Conservation (phyloP, 2,329 filamentous ascomycete genomes). For the Spiromastix sp. region DNA sequence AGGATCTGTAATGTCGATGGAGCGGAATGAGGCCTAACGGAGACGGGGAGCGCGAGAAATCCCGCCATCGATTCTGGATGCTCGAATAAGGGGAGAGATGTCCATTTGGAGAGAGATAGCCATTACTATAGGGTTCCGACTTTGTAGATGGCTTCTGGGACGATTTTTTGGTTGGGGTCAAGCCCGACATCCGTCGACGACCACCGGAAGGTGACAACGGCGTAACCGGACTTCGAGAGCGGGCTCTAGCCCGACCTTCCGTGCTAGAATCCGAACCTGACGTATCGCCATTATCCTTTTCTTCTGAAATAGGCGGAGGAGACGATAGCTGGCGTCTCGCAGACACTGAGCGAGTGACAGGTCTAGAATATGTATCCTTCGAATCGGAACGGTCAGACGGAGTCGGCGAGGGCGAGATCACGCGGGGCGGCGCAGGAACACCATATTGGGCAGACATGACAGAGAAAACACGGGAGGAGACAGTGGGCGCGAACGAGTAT, state of each 20-base stretch:
- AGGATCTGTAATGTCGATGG: slow-evolving; percentile 79
- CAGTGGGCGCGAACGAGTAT: background rate
- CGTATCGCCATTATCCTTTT: slow-evolving; percentile 42
- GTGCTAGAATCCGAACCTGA: slow-evolving; percentile 43
- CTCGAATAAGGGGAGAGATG: slow-evolving; percentile 55
- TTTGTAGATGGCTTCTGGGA: slow-evolving; percentile 31
- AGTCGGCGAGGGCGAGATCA: slow-evolving; percentile 81
- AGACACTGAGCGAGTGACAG: slow-evolving; percentile 65
- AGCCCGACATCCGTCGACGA: slow-evolving; percentile 40
- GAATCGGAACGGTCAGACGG: slow-evolving; percentile 40
- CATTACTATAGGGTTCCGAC: slow-evolving; percentile 29
- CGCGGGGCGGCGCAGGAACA: slow-evolving; percentile 69
- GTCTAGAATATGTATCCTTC: slow-evolving; percentile 58
- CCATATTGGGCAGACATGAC: slow-evolving; percentile 41
- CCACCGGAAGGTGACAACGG: slow-evolving; percentile 26
- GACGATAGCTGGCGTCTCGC: slow-evolving; percentile 44
- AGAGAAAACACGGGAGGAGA: slow-evolving; percentile 17
- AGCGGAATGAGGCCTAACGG: slow-evolving; percentile 92
- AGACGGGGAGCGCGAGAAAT: slow-evolving; percentile 83
- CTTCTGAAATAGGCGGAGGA: slow-evolving; percentile 52
- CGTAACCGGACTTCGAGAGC: slow-evolving; percentile 58
- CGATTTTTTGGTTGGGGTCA: slow-evolving; percentile 42
- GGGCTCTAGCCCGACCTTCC: slow-evolving; percentile 52
- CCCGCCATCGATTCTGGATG: slow-evolving; percentile 63
- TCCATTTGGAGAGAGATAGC: slow-evolving; percentile 44